Percentiles rank a stretch among this genome's conserved stretches.
Conservation (phyloP, 1,139 yeast species). For the Komagataea norvegica region DNA sequence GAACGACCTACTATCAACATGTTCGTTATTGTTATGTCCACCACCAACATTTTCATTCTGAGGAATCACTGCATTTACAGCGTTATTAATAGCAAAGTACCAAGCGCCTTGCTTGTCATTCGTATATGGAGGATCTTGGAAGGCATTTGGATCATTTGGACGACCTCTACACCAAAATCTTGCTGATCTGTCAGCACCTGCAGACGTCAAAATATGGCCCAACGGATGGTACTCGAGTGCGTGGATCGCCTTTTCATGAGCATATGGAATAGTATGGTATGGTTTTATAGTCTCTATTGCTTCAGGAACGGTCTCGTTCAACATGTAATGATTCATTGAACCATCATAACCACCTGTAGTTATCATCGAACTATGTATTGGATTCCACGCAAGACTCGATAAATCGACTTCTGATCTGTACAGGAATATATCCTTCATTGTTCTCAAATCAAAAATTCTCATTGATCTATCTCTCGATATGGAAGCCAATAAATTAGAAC, state of each 20-base stretch:
- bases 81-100: constrained; percentile 66
- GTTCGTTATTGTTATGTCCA: constrained; percentile 5
- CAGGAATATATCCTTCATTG: constrained; percentile 70
- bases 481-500: constrained; percentile 67
- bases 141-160: constrained; percentile 83
- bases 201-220: constrained; percentile 88
- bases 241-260: constrained; percentile 92
- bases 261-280: constrained; percentile 72
- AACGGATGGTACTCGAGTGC: constrained; percentile 88
- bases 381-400: constrained; percentile 89
- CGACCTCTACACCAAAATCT: constrained; percentile 92
- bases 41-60: constrained; percentile 26
- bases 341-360: constrained; percentile 92
- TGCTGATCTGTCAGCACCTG: constrained; percentile 92
- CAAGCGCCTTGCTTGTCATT: constrained; percentile 69
- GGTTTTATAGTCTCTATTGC: constrained; percentile 38
- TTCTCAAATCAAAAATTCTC: constrained; percentile 79
- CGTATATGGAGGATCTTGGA: constrained; percentile 75
- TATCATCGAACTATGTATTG: constrained; percentile 72
- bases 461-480: constrained; percentile 87
- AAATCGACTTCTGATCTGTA: constrained; percentile 83
- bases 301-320: constrained; percentile 39
- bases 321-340: constrained; percentile 68
- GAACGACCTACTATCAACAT: constrained; percentile 11
- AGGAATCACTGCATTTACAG: constrained; percentile 49